Percentiles rank a stretch among this genome's conserved stretches.
Conservation (phyloP, 2,329 filamentous ascomycete species). For the Chrysoporthe cubensis region DNA sequence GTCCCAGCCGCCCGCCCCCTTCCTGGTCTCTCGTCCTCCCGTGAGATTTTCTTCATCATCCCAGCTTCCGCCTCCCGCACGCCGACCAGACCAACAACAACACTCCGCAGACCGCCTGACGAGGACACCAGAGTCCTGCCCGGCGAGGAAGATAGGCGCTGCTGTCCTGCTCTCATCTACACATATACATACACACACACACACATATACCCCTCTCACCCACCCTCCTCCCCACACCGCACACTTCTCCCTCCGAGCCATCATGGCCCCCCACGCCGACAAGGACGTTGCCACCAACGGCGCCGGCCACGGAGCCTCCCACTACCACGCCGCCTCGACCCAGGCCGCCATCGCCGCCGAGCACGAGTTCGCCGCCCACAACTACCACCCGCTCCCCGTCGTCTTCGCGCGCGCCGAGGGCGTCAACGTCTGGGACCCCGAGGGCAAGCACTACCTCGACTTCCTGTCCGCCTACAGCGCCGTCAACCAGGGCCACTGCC, state of each 20-base stretch:
- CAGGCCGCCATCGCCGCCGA: conserved; percentile 79
- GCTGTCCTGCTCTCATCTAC: too few species aligned
- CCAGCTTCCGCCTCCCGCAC: not conserved
- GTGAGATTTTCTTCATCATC: not conserved
- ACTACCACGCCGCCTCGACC: conserved; percentile 78
- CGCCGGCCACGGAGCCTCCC: conserved; percentile 40
- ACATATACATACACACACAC: too few species aligned
- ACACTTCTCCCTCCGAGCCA: conserved; percentile 25
- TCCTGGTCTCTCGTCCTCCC: not conserved
- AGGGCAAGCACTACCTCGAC: conserved; percentile 93
- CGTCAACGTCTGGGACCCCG: conserved; percentile 93
- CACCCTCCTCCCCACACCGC: not conserved
- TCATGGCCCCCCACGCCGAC: conserved; percentile 63
- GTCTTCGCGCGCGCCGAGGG: conserved; percentile 88
- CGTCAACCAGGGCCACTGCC: conserved; percentile 97
- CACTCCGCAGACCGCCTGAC: not conserved
- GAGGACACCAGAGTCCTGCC: not conserved
- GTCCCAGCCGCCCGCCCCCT: conserved; percentile 12
- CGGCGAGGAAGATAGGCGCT: not conserved
- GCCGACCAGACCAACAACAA: not conserved
- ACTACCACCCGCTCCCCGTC: conserved; percentile 96
- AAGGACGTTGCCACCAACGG: conserved; percentile 46
- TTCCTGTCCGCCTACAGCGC: conserved; percentile 98
- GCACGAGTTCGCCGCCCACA: conserved; percentile 88
- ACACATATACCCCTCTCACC: not conserved